Evolutionary conservation across 306 rosid genomes (phyloP), one percentile per base, ranked within the genome.

Genomic region (Corylus avellana): DNA sequence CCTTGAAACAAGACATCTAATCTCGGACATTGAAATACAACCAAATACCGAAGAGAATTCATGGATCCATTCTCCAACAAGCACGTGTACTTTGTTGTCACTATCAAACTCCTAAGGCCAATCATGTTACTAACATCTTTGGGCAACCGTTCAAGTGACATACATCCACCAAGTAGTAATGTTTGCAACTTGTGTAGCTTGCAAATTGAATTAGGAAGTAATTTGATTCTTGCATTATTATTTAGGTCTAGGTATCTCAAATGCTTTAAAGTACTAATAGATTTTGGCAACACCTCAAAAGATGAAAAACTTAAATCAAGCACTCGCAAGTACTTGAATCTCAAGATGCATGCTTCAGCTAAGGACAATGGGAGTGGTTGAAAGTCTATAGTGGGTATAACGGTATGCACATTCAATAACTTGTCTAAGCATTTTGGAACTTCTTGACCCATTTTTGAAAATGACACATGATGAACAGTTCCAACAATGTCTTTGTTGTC

Each of bases 151-250:
- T 35, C 29, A 78, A 85, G 91, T 3, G 74, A 39, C 2, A 1
- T 12, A 18, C 81, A 85, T 6, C 81, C 76, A 20, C 1, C 8
- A 57, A 84, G 79, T 8, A 17, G 6, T 69, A 85, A 72, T 13
- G 74, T 57, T 27, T 83, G 81, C 76, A 85, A 76, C 35, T 70
- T 81, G 29, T 17, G 83, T 29, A 85, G 82, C 70, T 63, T 67
- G 54, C 87, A 85, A 39, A 80, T 46, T 63, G 81, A 83, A 54
- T 59, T 32, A 3, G 86, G 86, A 56, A 73, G 77, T 22, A 22
- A 42, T 25, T 14, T 39, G 18, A 84, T 57, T 58, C 1, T 39
- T 1, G 1, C 0, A 67, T 77, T 84, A 44, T 5, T 0, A 0
- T 73, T 18, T 32, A 80, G 62, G 57, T 48, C 3, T 3, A 84